These are phyloP conservation scores for Talaromyces sp. DNA, from an alignment of 2,329 filamentous ascomycete genomes.

Conservation along the genomic window DNA sequence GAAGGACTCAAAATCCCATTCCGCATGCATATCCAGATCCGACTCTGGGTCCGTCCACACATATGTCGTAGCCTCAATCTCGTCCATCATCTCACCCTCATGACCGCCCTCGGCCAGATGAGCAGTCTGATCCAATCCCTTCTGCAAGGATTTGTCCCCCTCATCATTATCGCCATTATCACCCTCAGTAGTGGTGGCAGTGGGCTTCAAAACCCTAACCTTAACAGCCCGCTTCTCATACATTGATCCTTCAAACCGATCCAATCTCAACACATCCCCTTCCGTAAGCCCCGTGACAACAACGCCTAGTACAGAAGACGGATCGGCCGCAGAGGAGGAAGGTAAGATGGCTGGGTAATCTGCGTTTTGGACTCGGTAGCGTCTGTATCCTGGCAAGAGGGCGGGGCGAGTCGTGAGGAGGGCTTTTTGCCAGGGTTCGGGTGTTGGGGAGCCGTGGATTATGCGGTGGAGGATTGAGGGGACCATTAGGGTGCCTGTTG, in stretches of 20 bases:
- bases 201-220: slow-evolving; percentile 37
- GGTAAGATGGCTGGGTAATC: slow-evolving; percentile 77
- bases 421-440: slow-evolving; percentile 46
- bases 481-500: slow-evolving; percentile 65
- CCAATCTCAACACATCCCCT: slow-evolving; percentile 68
- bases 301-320: slow-evolving; percentile 63
- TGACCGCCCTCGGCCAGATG: slow-evolving; percentile 45
- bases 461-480: slow-evolving; percentile 80
- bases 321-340: not conserved
- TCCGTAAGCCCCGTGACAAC: slow-evolving; percentile 73
- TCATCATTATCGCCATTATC: slow-evolving; percentile 27
- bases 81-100: slow-evolving; percentile 18
- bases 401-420: slow-evolving; percentile 66
- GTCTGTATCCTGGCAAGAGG: slow-evolving; percentile 66
- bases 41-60: slow-evolving; percentile 51
- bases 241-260: slow-evolving; percentile 74
- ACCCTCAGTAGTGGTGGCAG: slow-evolving; percentile 20
- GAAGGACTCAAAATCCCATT: slow-evolving; percentile 89
- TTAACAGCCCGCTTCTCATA: slow-evolving; percentile 55
- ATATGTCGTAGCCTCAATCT: slow-evolving; percentile 57
- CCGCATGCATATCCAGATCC: slow-evolving; percentile 57
- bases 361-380: slow-evolving; percentile 60
- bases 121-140: slow-evolving; percentile 47
- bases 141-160: slow-evolving; percentile 31
- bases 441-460: slow-evolving; percentile 59